Evolutionary conservation across 768 basidiomycete species (phyloP).

Genomic region (Dioszegia hungarica): DNA sequence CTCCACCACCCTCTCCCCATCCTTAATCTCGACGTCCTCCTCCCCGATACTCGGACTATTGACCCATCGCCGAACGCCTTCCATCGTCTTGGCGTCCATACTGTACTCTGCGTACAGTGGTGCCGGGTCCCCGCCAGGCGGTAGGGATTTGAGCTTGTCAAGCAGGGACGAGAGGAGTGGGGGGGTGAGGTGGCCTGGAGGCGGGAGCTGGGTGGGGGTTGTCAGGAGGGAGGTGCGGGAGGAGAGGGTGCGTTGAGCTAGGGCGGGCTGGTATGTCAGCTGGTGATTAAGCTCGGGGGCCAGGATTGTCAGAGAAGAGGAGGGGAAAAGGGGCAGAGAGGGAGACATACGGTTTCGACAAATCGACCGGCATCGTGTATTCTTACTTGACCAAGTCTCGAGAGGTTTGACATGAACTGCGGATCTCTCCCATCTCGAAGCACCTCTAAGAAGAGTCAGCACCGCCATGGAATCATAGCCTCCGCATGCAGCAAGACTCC

Average conservation of each 20-base stretch:
- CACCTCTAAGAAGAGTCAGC: constrained; percentile 20
- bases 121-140: constrained; percentile 15
- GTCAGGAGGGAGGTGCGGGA: constrained; percentile 22
- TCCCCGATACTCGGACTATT: constrained; percentile 45
- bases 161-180: constrained; percentile 36
- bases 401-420: constrained; percentile 45
- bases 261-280: constrained; percentile 25
- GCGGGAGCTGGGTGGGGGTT: constrained; percentile 17
- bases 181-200: constrained; percentile 34
- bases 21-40: constrained; percentile 30
- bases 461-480: background rate
- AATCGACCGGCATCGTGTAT: constrained; percentile 41
- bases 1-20: constrained; percentile 41
- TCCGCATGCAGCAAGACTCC: too few relatives aligned
- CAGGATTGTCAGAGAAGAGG: too few relatives aligned
- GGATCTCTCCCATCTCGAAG: constrained; percentile 43
- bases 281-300: too few relatives aligned
- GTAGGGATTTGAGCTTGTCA: constrained; percentile 36
- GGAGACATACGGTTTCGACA: constrained; percentile 21
- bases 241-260: constrained; percentile 41
- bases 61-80: constrained; percentile 35
- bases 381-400: constrained; percentile 38
- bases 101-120: constrained; percentile 36
- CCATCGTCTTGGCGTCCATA: constrained; percentile 25
- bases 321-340: too few relatives aligned